These are phyloP conservation scores for Solanum gracilifrons DNA, from an alignment of 257 asterid species.

Conservation along the genomic window DNA sequence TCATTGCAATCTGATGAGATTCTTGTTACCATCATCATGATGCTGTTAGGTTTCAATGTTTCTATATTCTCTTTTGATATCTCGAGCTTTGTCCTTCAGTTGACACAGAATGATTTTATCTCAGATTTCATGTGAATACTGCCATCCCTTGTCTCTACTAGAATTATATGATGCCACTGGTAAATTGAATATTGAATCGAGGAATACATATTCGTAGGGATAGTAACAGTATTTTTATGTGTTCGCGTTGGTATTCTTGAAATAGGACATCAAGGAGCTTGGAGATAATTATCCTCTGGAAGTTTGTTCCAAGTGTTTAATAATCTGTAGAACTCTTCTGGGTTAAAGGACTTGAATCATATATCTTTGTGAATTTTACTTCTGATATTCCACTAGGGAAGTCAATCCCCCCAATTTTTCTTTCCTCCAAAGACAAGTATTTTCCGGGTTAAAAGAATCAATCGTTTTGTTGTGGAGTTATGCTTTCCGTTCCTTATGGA, in stretches of 20 bases:
- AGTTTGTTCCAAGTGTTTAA: background rate
- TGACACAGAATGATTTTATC: background rate
- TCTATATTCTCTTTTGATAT: background rate
- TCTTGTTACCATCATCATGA: background rate
- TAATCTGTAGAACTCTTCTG: background rate
- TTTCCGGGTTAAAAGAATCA: background rate
- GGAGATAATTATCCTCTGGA: background rate
- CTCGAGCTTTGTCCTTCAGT: background rate
- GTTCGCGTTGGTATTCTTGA: background rate
- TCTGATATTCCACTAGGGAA: background rate
- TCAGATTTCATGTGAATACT: background rate
- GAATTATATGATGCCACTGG: background rate
- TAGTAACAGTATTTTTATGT: background rate
- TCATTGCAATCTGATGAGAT: background rate
- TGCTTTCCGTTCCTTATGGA: background rate
- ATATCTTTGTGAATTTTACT: background rate
- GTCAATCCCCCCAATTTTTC: background rate
- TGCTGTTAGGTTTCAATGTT: background rate
- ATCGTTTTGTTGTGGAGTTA: background rate
- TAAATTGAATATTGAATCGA: background rate
- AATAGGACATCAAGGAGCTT: background rate
- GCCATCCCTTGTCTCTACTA: background rate
- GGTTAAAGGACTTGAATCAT: background rate
- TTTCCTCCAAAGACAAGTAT: background rate
- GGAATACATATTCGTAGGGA: background rate